Conservation (phyloP, 2,329 filamentous ascomycete genomes). For the Didymella exigua region DNA sequence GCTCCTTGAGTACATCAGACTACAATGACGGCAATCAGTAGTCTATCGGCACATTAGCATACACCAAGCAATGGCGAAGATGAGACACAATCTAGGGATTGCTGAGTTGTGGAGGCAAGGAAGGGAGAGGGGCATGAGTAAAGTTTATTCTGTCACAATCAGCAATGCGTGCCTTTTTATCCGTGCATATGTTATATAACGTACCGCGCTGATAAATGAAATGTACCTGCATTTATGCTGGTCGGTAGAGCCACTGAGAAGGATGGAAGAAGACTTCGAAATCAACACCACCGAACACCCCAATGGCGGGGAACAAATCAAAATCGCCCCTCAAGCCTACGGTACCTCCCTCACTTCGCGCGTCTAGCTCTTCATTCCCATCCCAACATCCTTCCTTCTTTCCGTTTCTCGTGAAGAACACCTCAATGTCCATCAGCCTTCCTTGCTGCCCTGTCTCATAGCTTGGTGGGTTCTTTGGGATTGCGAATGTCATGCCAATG, state of each 20-base stretch:
- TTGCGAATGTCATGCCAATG: conserved; percentile 69
- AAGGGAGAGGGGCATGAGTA: no score
- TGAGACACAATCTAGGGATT: no score
- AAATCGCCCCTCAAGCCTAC: conserved; percentile 72
- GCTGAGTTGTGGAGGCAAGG: no score
- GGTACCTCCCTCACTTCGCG: conserved; percentile 64
- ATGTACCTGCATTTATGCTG: conserved; percentile 17
- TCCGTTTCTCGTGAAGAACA: conserved; percentile 76
- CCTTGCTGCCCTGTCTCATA: conserved; percentile 36
- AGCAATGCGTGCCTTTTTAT: no score
- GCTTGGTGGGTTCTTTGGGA: conserved; percentile 45
- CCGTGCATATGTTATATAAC: no score
- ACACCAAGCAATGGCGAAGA: no score
- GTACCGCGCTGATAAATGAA: no score
- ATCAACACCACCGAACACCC: conserved; percentile 70
- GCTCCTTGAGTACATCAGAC: no score
- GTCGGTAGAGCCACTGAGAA: conserved; percentile 61
- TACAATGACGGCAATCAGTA: no score
- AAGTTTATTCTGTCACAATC: no score
- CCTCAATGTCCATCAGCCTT: conserved; percentile 56
- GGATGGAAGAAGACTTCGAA: conserved; percentile 71
- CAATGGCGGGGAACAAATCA: conserved; percentile 73
- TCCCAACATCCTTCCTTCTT: conserved; percentile 67
- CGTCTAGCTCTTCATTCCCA: conserved; percentile 75
- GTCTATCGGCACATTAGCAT: no score